Base-by-base conservation (phyloP, 257 asterid genomes). In the Jasminum sambac region DNA sequence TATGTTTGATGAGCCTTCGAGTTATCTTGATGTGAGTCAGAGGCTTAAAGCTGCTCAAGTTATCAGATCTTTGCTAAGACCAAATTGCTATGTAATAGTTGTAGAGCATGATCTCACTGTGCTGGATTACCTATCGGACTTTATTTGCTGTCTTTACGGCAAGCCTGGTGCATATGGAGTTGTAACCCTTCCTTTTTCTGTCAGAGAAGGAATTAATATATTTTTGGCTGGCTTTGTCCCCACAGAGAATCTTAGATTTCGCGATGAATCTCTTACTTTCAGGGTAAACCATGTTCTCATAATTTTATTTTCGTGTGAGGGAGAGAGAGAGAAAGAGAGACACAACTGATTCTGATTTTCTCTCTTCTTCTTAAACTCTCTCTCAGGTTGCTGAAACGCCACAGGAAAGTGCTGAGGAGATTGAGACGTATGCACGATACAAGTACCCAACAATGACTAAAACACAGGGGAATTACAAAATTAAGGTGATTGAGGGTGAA, bases 1-100 rank as follows among this genome's bases (percentile, higher is more conserved):
- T 81, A 95, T 95, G 99, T 95, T 95, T 83, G 99, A 95, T 78
- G 99, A 95, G 81, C 99, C 99, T 19, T 95, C 99, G 4, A 95
- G 99, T 88, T 95, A 95, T 81, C 97, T 95, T 79, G 99, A 95
- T 81, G 99, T 95, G 80, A 91, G 76, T 71, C 99, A 95, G 84
- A 88, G 99, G 84, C 99, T 95, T 64, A 95, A 95, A 79, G 99
- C 99, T 72, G 99, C 99, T 40, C 92, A 80, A 81, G 99, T 95
- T 58, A 41, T 95, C 80, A 85, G 98, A 85, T 95, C 99, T 74
- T 79, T 95, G 89, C 99, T 95, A 75, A 90, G 97, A 11, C 88
- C 97, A 48, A 91, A 84, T 75, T 90, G 98, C 76, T 92, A 92
- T 67, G 98, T 92, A n/a, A 92, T 92, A 17, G 95, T 92, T 58